Conservation (phyloP, 2,329 filamentous ascomycete species). For the Tolypocladium paradoxum region DNA sequence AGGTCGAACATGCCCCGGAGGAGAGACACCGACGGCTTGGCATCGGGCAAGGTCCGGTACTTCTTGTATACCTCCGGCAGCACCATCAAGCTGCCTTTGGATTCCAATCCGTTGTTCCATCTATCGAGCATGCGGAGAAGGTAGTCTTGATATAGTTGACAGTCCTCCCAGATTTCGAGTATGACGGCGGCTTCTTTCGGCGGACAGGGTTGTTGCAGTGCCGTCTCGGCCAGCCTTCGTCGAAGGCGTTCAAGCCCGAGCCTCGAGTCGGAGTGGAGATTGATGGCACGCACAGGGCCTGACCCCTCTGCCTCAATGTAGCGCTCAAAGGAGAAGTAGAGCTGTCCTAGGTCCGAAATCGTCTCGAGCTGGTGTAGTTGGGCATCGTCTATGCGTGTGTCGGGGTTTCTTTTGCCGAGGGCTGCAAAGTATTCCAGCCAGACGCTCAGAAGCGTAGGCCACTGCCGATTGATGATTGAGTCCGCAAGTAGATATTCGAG, state of each 20-base stretch:
- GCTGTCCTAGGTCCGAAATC: slow-evolving; percentile 16
- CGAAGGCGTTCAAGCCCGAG: slow-evolving; percentile 16
- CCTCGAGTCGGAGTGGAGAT: slow-evolving; percentile 9
- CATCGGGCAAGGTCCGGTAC: slow-evolving; percentile 31
- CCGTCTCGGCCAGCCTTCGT: slow-evolving; percentile 18
- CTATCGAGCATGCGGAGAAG: slow-evolving; percentile 22
- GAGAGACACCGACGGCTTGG: slow-evolving; percentile 24
- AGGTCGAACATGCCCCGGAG: slow-evolving; percentile 35
- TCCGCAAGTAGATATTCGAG: slow-evolving; percentile 33
- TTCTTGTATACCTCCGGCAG: slow-evolving; percentile 32
- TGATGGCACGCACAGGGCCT: slow-evolving; percentile 12
- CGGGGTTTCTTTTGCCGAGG: background rate
- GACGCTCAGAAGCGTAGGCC: slow-evolving; percentile 23
- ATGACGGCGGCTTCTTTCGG: slow-evolving; percentile 25
- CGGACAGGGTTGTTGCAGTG: slow-evolving; percentile 20
- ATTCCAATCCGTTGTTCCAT: slow-evolving; percentile 16
- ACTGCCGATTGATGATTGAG: slow-evolving; percentile 24
- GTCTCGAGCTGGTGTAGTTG: slow-evolving; percentile 11
- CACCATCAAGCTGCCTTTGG: slow-evolving; percentile 17
- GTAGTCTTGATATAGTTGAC: slow-evolving; percentile 31
- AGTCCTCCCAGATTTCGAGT: slow-evolving; percentile 28
- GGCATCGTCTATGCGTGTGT: background rate
- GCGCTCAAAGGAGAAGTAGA: slow-evolving; percentile 23
- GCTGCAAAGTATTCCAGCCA: slow-evolving; percentile 24
- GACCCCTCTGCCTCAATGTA: slow-evolving; percentile 18